Percentiles rank a stretch among this genome's conserved stretches.
Conservation (phyloP, 495 filamentous ascomycete genomes). For the Darksidea phi region DNA sequence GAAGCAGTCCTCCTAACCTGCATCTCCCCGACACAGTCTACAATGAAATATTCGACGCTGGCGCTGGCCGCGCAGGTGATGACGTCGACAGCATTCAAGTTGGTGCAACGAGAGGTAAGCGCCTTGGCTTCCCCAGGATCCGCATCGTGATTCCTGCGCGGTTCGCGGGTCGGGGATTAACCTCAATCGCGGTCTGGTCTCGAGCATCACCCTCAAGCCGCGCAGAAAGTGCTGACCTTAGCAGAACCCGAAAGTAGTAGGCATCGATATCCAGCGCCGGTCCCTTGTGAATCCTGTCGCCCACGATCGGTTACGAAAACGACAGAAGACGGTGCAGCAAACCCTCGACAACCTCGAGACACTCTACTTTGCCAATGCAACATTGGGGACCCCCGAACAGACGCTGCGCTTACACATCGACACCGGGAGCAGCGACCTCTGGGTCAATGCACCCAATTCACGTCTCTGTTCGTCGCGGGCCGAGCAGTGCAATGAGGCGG, state of each 20-base stretch:
- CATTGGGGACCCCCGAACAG: slow-evolving; percentile 50
- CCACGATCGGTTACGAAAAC: slow-evolving; percentile 40
- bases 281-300: slow-evolving; percentile 38
- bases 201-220: no score
- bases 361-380: slow-evolving; percentile 51
- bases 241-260: slow-evolving; percentile 23
- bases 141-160: slow-evolving; percentile 8
- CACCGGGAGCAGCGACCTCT: slow-evolving; percentile 80
- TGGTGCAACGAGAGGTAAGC: slow-evolving; percentile 38
- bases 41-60: slow-evolving; percentile 34
- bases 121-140: slow-evolving; percentile 26
- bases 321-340: slow-evolving; percentile 40
- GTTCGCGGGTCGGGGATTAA: not conserved
- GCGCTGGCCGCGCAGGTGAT: slow-evolving; percentile 27
- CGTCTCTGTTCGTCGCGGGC: slow-evolving; percentile 52
- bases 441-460: slow-evolving; percentile 72
- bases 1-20: not conserved
- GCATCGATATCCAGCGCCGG: slow-evolving; percentile 43
- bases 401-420: slow-evolving; percentile 49
- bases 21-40: not conserved
- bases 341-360: slow-evolving; percentile 46
- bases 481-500: slow-evolving; percentile 40
- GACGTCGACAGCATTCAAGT: slow-evolving; percentile 32
- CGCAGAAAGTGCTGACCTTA: not conserved
- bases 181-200: no score